A percentile compares a stretch with the other conserved stretches of the same genome.
Evolutionary conservation across 75 land plant genomes (phyloP).

Genomic region (Cupressus sempervirens): DNA sequence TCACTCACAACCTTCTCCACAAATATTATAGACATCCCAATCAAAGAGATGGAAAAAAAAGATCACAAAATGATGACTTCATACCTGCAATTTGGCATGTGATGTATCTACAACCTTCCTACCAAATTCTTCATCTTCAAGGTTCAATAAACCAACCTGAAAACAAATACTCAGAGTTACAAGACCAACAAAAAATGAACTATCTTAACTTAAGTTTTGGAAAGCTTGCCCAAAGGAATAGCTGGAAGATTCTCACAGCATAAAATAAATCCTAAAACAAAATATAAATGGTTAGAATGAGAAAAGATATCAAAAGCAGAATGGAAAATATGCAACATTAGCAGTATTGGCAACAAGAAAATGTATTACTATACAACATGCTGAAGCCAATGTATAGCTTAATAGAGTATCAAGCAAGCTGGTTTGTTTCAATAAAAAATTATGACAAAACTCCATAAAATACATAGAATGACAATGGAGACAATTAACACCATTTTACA

Average conservation of each 20-base stretch:
- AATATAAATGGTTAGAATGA: background rate
- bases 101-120: slow-evolving; percentile 46
- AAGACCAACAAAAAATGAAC: background rate
- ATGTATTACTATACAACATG: background rate
- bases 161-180: background rate
- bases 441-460: background rate
- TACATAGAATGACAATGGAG: background rate
- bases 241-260: background rate
- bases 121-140: slow-evolving; percentile 79
- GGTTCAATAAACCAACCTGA: slow-evolving; percentile 82
- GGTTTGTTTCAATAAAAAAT: background rate
- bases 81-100: slow-evolving; percentile 64
- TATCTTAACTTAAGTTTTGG: background rate
- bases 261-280: background rate
- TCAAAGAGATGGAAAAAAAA: background rate
- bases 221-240: background rate
- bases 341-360: background rate
- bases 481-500: background rate
- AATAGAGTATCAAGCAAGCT: background rate
- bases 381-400: background rate
- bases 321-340: background rate
- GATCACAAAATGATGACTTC: background rate
- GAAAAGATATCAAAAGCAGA: background rate
- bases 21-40: background rate
- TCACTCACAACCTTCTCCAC: background rate